Evolutionary conservation across 129 eudicot species (phyloP).

Genomic region (Lactuca sativa): DNA sequence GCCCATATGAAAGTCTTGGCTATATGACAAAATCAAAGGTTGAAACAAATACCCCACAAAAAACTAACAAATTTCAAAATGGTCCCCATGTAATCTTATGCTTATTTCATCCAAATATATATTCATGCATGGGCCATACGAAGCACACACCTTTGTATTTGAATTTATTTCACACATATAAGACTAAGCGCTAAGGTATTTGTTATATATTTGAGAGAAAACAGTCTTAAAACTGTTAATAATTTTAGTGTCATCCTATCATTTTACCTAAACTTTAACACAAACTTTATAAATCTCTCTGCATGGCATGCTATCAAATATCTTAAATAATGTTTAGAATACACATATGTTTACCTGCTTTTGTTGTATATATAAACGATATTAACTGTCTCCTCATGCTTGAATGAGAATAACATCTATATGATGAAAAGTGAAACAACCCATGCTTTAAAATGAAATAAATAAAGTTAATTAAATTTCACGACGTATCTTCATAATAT

Average conservation of each 20-base stretch:
- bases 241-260: too few relatives aligned
- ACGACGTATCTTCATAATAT: background rate
- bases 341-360: background rate
- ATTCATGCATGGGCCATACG: slow-evolving; percentile 14
- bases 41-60: slow-evolving; percentile 28
- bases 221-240: too few relatives aligned
- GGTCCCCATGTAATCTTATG: slow-evolving; percentile 44
- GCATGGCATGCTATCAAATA: too few relatives aligned
- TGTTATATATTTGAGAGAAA: background rate
- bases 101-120: slow-evolving; percentile 26
- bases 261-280: too few relatives aligned
- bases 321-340: too few relatives aligned
- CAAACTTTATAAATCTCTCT: too few relatives aligned
- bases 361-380: background rate
- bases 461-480: background rate
- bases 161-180: background rate
- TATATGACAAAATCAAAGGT: slow-evolving; percentile 38
- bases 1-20: slow-evolving; percentile 32
- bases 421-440: background rate
- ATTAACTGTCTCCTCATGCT: background rate
- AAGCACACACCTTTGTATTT: background rate
- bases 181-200: background rate
- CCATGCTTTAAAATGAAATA: background rate
- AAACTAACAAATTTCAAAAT: slow-evolving; percentile 28
- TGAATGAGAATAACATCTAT: background rate